Conservation (phyloP, 176 grass and related monocot genomes). For the Elymus sibiricus region DNA sequence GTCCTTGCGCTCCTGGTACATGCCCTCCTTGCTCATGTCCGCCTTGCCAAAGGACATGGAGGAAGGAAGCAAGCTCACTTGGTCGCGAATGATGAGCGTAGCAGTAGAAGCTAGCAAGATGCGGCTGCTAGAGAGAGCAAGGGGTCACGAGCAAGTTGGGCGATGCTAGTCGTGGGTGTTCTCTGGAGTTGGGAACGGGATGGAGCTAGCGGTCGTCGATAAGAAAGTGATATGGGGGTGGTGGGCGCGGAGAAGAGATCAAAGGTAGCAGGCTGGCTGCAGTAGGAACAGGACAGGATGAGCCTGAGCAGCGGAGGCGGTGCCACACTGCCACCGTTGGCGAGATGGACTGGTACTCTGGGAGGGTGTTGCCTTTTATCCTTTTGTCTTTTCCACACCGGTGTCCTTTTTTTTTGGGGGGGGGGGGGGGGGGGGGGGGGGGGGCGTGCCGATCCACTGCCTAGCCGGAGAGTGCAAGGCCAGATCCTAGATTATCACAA, state of each 20-base stretch:
- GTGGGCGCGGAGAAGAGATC: conserved; percentile 16
- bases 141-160: background rate
- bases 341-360: conserved; percentile 9
- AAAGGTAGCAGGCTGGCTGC: background rate
- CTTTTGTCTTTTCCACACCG: conserved; percentile 33
- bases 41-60: conserved; percentile 47
- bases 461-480: too few species aligned
- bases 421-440: too few species aligned
- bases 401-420: background rate
- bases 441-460: too few species aligned
- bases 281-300: conserved; percentile 28
- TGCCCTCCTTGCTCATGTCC: conserved; percentile 50
- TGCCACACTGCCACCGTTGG: conserved; percentile 12
- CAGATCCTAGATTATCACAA: too few species aligned
- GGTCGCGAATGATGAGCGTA: background rate
- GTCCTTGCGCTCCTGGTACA: conserved; percentile 58
- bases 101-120: background rate
- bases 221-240: conserved; percentile 29
- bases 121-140: background rate
- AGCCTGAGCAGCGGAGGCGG: conserved; percentile 12
- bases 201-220: conserved; percentile 12
- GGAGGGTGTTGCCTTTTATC: conserved; percentile 21
- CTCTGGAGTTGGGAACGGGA: conserved; percentile 12
- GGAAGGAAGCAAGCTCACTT: background rate
- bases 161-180: background rate